Base-by-base conservation (phyloP, 768 basidiomycete genomes). In the Boletus edulis region DNA sequence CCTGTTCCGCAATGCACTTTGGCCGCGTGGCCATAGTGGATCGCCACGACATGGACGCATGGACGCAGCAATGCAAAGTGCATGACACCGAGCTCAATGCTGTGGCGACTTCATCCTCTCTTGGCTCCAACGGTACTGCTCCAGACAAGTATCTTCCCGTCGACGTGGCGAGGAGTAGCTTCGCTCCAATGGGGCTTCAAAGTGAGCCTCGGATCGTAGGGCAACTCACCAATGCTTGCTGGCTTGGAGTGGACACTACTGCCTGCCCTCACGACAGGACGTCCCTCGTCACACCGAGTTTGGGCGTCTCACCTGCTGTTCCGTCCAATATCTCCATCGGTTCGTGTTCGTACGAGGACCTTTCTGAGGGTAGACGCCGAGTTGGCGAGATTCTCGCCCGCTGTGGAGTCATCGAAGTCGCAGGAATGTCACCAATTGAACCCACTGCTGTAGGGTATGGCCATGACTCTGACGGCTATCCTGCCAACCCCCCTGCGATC, bases 41-140 rank as follows among this genome's bases (percentile, higher is more conserved):
- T 49, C 12, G 49, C 68, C 71, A 71, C 67, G 69, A 69, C 56
- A 60, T 31, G 31, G 55, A 57, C 53, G 49, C 69, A 55, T 72
- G 71, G 57, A 11, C 43, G 13, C 48, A 37, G 22, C 52, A 56
- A 49, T 35, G 40, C 24, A 43, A 51, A 34, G 41, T 39, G 37
- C 59, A 52, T 41, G 57, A 60, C 56, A 54, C 41, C 20, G 48
- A 49, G 43, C 24, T 45, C 41, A 41, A 40, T 52, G 57, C 48
- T 56, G 57, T 49, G 38, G 48, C 38, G 13, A 32, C 49, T 38
- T 55, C 60, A 20, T 38, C 57, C 41, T 46, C 60, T 51, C 55
- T 56, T 51, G 52, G 43, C 43, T 51, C 47, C 43, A 50, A 60
- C 51, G 31, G 40, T 27, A 27, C 24, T 27, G 24, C 39, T 15